Evolutionary conservation across 1,284 basidiomycete species (phyloP), one percentile per base, ranked within the genome.

Genomic region (Microbotryomycetes sp.): DNA sequence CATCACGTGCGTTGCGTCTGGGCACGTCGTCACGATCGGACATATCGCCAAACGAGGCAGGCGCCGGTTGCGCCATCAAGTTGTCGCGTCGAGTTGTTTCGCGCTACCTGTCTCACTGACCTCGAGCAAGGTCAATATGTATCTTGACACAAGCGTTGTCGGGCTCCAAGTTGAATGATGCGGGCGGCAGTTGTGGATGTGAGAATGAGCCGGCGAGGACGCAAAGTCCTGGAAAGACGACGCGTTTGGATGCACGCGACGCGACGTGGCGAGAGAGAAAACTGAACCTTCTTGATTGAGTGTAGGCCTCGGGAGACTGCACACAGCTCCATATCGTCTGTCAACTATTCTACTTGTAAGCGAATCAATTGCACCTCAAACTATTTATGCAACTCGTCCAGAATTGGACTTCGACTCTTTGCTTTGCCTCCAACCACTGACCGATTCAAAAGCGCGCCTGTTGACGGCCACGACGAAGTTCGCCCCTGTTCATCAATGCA

Each of bases 391-490:
- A n/a, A n/a, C n/a, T n/a, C n/a, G n/a, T n/a, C n/a, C n/a, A n/a
- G n/a, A n/a, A n/a, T n/a, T n/a, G n/a, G n/a, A n/a, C n/a, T n/a
- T n/a, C n/a, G n/a, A n/a, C n/a, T n/a, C n/a, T n/a, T 25, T 23
- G 48, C 14, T 16, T 3, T 4, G 19, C 25, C 46, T 9, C 19
- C 42, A n/a, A n/a, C n/a, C n/a, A n/a, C n/a, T 56, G 36, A 57
- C n/a, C 22, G 55, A 54, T 7, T 57, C 51, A 26, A n/a, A 23
- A 22, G 56, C 61, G 36, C 29, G 49, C 4, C 49, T 49, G 30
- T 56, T 50, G 1, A 30, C 30, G 15, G 52, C 42, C 19, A 19
- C n/a, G n/a, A n/a, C n/a, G n/a, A n/a, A n/a, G n/a, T n/a, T n/a
- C n/a, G n/a, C n/a, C n/a, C n/a, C 36, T 19, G 12, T 9, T 19